Evolutionary conservation across 2,329 filamentous ascomycete genomes (phyloP), one percentile per base, ranked within the genome.

Genomic region (Calcarisporium arbuscula): DNA sequence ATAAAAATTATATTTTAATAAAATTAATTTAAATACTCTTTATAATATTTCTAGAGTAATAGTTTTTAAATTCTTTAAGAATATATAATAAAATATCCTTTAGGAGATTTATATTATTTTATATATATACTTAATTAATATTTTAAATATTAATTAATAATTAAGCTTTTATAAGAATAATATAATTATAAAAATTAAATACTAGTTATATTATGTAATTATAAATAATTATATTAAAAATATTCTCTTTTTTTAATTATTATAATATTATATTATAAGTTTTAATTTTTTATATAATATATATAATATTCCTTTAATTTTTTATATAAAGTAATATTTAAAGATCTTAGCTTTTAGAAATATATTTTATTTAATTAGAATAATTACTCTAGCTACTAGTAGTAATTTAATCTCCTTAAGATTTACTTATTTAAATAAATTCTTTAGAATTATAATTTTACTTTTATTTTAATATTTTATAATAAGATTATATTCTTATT

Each of bases 31-130:
- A 16, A 21, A 18, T 34, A 31, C 12, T 5, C 14, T 23, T 14
- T 25, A 32, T 20, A 30, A 4, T n/a, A 22, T 36, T 29, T 20
- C 31, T 18, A 15, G 20, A 30, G 9, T 16, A 27, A 27, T 27
- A 19, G 28, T 27, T 15, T 25, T 19, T 16, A 31, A 11, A 10
- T 25, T 23, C 8, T 14, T 10, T 33, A 25, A 11, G 5, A 10
- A n/a, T n/a, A 18, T 18, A 18, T 31, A 36, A 26, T 23, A 36
- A 6, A 36, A 4, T 23, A 10, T 23, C 23, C 30, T 32, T 23
- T 12, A 25, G n/a, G n/a, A n/a, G n/a, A n/a, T 25, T 25, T 25
- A 25, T 9, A 25, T 9, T 8, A 8, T 25, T 25, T 25, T 25
- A 25, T 25, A 8, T 25, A 9, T 25, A n/a, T 25, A 25, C n/a